These are phyloP conservation scores for Laguncularia racemosa DNA, from an alignment of 345 rosid genomes.

Conservation along the genomic window DNA sequence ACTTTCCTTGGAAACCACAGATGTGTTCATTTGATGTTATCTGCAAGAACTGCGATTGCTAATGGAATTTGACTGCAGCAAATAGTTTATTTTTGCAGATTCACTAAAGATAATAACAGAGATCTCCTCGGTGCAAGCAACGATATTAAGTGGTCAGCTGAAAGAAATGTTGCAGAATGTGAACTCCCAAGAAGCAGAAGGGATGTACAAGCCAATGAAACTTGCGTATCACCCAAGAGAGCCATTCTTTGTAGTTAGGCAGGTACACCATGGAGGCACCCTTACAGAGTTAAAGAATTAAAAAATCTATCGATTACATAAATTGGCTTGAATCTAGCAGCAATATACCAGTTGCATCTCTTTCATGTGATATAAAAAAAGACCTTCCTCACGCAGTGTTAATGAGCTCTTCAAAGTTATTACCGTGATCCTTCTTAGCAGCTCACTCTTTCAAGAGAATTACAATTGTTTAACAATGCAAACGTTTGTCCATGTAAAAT, in stretches of 20 bases:
- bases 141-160: slow-evolving; percentile 59
- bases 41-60: background rate
- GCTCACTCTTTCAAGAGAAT: background rate
- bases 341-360: no score
- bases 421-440: no score
- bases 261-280: slow-evolving; percentile 29
- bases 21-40: background rate
- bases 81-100: slow-evolving; percentile 33
- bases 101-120: slow-evolving; percentile 45
- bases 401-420: no score
- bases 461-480: no score
- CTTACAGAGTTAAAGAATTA: no score
- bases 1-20: background rate
- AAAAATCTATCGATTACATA: no score
- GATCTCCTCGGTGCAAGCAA: slow-evolving; percentile 66
- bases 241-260: slow-evolving; percentile 73
- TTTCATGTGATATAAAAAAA: no score
- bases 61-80: background rate
- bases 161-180: slow-evolving; percentile 58
- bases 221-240: slow-evolving; percentile 63
- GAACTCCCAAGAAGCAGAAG: slow-evolving; percentile 33
- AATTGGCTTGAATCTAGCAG: no score
- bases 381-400: no score
- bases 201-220: slow-evolving; percentile 46
- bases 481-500: no score